A percentile compares a stretch with the other conserved stretches of the same genome.
These are phyloP conservation scores for Pichia eremophila DNA, from an alignment of 805 yeast genomes.

Conservation along the genomic window DNA sequence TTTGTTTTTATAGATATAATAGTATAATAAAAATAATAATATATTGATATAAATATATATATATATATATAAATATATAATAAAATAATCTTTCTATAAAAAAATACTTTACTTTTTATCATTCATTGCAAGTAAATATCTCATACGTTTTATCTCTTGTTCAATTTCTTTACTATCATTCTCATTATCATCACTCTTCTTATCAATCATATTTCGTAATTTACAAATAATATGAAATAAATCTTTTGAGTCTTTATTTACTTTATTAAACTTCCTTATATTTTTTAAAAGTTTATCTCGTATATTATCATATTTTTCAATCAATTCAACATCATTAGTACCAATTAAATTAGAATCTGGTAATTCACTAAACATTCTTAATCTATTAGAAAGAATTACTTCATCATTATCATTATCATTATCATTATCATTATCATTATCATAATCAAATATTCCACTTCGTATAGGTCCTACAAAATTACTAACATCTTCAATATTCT, in stretches of 20 bases:
- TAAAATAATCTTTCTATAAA: too few relatives aligned
- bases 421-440: slow-evolving; percentile 1
- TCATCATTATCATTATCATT: slow-evolving; percentile 14
- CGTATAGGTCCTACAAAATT: slow-evolving; percentile 14
- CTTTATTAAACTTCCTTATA: slow-evolving; percentile 9
- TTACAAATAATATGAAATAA: too few relatives aligned
- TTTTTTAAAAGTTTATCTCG: slow-evolving; percentile 11
- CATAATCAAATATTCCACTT: slow-evolving; percentile 2
- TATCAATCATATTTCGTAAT: too few relatives aligned
- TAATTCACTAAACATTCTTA: slow-evolving; percentile 21
- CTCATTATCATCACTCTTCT: neutral
- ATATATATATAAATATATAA: too few relatives aligned
- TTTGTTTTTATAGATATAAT: too few relatives aligned
- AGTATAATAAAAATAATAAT: neutral
- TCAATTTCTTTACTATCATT: neutral
- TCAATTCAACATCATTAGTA: slow-evolving; percentile 15
- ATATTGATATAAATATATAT: neutral
- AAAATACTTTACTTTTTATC: neutral
- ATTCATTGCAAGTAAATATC: neutral
- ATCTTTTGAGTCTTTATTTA: slow-evolving; percentile 10
- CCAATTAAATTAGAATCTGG: slow-evolving; percentile 19
- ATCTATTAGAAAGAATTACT: slow-evolving; percentile 7
- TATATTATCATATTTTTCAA: slow-evolving; percentile 18
- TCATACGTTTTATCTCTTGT: slow-evolving; percentile 13
- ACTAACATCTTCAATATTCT: slow-evolving; percentile 20